These are phyloP conservation scores for Pilobolus umbonatus DNA, from an alignment of 192 early-diverging fungal species.

Conservation along the genomic window DNA sequence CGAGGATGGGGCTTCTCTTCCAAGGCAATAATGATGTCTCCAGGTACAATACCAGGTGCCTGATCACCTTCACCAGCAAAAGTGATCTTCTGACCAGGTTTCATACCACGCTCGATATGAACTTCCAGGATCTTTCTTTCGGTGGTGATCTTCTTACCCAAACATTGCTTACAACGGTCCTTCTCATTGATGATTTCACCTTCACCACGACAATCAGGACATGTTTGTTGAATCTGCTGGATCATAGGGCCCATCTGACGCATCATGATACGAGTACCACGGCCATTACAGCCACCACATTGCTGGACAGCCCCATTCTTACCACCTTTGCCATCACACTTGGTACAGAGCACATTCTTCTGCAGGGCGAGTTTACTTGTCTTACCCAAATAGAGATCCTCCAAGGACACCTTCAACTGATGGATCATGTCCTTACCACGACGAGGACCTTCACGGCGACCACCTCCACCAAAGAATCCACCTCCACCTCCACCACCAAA, in stretches of 20 bases:
- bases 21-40: constrained; percentile 95
- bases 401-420: constrained; percentile 78
- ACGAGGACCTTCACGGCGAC: constrained; percentile 60
- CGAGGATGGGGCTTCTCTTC: constrained; percentile 90
- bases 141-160: constrained; percentile 79
- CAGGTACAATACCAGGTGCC: constrained; percentile 88
- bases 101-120: constrained; percentile 96
- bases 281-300: constrained; percentile 83
- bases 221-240: constrained; percentile 99
- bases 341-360: constrained; percentile 90
- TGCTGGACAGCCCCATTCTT: constrained; percentile 88
- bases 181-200: constrained; percentile 91
- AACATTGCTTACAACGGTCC: constrained; percentile 88
- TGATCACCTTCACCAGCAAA: constrained; percentile 98
- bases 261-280: constrained; percentile 85
- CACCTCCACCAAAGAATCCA: constrained; percentile 56
- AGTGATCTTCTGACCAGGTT: constrained; percentile 90
- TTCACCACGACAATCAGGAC: constrained; percentile 83
- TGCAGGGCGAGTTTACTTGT: constrained; percentile 91
- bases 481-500: constrained; percentile 88
- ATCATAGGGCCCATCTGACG: constrained; percentile 99
- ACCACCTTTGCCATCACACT: constrained; percentile 94
- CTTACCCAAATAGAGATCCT: constrained; percentile 88
- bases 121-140: constrained; percentile 99
- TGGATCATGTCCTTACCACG: constrained; percentile 97